Conservation (phyloP, 2,329 filamentous ascomycete genomes). For the Aureobasidium sp. region DNA sequence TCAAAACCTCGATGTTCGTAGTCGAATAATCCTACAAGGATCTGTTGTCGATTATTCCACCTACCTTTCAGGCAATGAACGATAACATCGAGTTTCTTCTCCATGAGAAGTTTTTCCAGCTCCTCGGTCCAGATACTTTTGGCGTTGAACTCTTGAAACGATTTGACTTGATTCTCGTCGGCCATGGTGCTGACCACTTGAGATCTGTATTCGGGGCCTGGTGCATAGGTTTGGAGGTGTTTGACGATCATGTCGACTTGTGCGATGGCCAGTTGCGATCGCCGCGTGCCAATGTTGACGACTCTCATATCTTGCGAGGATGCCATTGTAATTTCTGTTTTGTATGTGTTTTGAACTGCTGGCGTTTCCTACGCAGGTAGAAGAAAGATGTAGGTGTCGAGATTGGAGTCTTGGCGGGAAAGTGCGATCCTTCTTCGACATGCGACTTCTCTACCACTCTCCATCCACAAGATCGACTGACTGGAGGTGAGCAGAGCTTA, state of each 20-base stretch:
- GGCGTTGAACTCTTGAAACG: constrained; percentile 74
- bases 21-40: background rate
- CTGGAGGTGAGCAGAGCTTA: too few relatives aligned
- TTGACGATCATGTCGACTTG: constrained; percentile 69
- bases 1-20: background rate
- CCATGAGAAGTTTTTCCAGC: constrained; percentile 66
- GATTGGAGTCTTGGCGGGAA: background rate
- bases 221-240: constrained; percentile 57
- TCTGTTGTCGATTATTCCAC: background rate
- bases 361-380: background rate
- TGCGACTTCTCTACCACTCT: background rate
- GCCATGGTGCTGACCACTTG: constrained; percentile 51
- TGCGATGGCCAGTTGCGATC: constrained; percentile 71
- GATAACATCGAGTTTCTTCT: constrained; percentile 65
- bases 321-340: background rate
- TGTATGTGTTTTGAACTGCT: too few relatives aligned
- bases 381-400: background rate
- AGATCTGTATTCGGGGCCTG: constrained; percentile 58
- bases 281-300: constrained; percentile 26
- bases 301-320: background rate
- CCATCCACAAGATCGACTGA: too few relatives aligned
- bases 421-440: background rate
- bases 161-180: constrained; percentile 79
- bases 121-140: constrained; percentile 93
- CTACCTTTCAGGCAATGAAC: constrained; percentile 78